Base-by-base conservation (phyloP, 352 stramenopile species). In the Phytophthora constricta region DNA sequence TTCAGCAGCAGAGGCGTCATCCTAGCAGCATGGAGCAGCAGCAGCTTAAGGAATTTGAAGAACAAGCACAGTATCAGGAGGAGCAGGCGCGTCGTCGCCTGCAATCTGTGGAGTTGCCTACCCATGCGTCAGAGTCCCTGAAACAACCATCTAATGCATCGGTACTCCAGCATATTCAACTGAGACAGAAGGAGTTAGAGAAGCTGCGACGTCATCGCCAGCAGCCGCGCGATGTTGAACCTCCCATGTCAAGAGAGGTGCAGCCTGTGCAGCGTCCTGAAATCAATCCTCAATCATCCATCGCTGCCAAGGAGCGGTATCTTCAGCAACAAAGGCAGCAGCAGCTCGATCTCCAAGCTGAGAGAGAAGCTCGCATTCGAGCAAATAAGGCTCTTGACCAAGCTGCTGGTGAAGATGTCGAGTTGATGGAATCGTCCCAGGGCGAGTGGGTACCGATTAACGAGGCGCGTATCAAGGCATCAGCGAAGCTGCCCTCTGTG, bases 391-490 rank as follows among this genome's bases (percentile, higher is more conserved):
- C 56, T 25, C 73, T 77, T 10, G 66, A 70, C 31, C 58, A 86
- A 31, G 78, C 69, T 31, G 52, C 69, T 1, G 69, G 63, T 11
- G 81, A 92, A 53, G 73, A 72, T 3, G 61, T 84, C 19, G 84
- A 92, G 58, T 80, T 84, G 56, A 72, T 91, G 41, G 84, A 91
- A 56, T 81, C 70, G 20, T 75, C 70, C 22, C 80, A 82, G 23
- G 84, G 84, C 34, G 73, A 92, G 49, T 92, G 84, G 84, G 70
- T 91, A n/a, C 76, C 77, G 22, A 77, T 74, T 17, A 69, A 75
- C 20, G 53, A 69, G 25, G 20, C 50, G n/a, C 51, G 57, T 23
- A 26, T n/a, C 17, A 59, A 46, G 45, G 37, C 59, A 25, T 59
- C 34, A 5, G 54, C 57, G 2, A 47, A 58, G 42, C 45, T 74